phyloP scores from a whole-genome alignment of 2,329 filamentous ascomycete genomes.

The Aspergillus ustus region DNA sequence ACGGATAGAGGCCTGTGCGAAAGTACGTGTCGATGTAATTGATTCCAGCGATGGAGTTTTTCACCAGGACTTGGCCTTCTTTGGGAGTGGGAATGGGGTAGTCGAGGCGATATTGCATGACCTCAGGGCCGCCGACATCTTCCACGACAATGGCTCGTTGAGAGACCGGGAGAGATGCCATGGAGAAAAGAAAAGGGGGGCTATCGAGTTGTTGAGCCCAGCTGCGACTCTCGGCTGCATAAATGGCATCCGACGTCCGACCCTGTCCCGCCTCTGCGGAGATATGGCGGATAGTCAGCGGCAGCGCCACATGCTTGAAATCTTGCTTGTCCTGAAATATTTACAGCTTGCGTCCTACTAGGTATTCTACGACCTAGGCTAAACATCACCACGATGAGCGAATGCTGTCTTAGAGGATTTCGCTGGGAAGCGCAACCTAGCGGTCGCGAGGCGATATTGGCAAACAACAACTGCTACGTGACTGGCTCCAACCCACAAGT shows the following conservation, averaged over 20 bases:
- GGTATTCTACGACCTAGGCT: no score
- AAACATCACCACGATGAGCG: no score
- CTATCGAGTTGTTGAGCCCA: no score
- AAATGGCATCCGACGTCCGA: no score
- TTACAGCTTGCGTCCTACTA: no score
- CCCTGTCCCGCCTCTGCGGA: no score
- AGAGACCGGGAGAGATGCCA: slow-evolving; percentile 62
- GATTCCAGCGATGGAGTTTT: slow-evolving; percentile 78
- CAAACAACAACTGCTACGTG: slow-evolving; percentile 42
- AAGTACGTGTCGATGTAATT: slow-evolving; percentile 96
- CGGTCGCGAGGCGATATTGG: slow-evolving; percentile 40
- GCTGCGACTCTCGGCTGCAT: no score
- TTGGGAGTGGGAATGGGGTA: slow-evolving; percentile 70
- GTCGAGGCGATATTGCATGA: slow-evolving; percentile 72
- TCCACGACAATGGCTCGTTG: slow-evolving; percentile 72
- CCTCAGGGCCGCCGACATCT: slow-evolving; percentile 72
- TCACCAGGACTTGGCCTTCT: slow-evolving; percentile 75
- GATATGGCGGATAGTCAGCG: no score
- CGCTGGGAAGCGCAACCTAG: slow-evolving; percentile 47
- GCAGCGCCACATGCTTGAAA: no score
- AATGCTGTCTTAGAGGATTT: slow-evolving; percentile 39
- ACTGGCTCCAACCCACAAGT: slow-evolving; percentile 39
- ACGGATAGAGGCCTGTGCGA: slow-evolving; percentile 79
- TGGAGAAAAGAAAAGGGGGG: no score
- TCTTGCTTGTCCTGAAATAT: no score